Conservation (phyloP, 2,329 filamentous ascomycete genomes). For the Stagonosporopsis rhizophila region DNA sequence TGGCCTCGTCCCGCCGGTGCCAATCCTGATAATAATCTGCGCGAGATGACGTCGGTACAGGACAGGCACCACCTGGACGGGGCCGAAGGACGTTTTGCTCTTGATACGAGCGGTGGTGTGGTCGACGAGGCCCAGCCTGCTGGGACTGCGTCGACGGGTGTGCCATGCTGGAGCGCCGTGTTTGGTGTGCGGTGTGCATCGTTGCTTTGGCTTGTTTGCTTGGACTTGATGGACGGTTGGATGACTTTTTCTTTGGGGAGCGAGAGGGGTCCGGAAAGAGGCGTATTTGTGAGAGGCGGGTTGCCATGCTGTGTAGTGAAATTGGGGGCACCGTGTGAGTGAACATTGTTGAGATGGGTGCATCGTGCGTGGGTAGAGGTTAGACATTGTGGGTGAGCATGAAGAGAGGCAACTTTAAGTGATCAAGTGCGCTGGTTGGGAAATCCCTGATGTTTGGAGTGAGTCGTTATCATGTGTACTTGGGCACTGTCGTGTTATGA, state of each 20-base stretch:
- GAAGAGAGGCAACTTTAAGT: background rate
- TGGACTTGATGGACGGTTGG: conserved; percentile 4
- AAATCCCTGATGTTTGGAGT: conserved; percentile 9
- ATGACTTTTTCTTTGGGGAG: background rate
- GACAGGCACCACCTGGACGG: conserved; percentile 11
- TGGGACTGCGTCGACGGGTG: conserved; percentile 5
- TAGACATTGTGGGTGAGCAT: conserved; percentile 13
- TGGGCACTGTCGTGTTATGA: conserved; percentile 16
- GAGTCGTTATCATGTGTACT: conserved; percentile 3
- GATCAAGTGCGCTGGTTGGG: background rate
- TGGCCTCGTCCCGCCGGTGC: background rate
- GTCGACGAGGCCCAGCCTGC: conserved; percentile 15
- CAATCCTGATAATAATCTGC: conserved; percentile 15
- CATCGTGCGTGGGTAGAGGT: conserved; percentile 8
- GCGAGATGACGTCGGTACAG: conserved; percentile 9
- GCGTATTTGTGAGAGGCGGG: conserved; percentile 4
- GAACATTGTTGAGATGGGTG: conserved; percentile 15
- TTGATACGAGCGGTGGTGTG: conserved; percentile 7
- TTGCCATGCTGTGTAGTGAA: conserved; percentile 7
- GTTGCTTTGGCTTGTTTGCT: background rate
- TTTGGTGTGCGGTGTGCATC: background rate
- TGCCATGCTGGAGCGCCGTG: conserved; percentile 6
- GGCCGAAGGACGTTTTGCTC: conserved; percentile 5
- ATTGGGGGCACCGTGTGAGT: conserved; percentile 5
- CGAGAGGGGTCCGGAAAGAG: background rate